Evolutionary conservation across 306 rosid species (phyloP).

Genomic region (Phaseolus lunatus): DNA sequence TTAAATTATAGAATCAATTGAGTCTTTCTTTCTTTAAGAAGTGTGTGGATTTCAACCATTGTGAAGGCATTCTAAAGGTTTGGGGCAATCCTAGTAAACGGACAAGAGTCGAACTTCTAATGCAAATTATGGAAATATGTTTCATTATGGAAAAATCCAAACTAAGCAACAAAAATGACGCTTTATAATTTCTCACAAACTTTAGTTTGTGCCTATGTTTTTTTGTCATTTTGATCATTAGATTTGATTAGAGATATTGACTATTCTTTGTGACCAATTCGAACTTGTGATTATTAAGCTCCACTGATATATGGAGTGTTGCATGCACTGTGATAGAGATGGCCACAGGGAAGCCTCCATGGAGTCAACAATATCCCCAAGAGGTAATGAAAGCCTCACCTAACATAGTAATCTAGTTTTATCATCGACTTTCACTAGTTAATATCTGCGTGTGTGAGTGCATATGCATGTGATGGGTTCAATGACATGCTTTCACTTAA

Average conservation of each 20-base stretch:
- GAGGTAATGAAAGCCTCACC: conserved; percentile 64
- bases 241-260: conserved; percentile 22
- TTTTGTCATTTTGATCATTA: conserved; percentile 31
- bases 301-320: conserved; percentile 99
- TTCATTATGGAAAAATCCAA: conserved; percentile 12
- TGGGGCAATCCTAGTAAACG: neutral
- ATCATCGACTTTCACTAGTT: conserved; percentile 18
- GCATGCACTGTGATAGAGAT: conserved; percentile 97
- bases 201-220: neutral
- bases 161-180: neutral
- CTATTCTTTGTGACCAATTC: neutral
- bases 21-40: neutral
- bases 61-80: neutral
- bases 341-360: conserved; percentile 99
- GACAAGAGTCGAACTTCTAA: conserved; percentile 1
- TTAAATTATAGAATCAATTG: neutral
- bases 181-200: conserved; percentile 14
- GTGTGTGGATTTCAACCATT: neutral
- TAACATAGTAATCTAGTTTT: conserved; percentile 30
- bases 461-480: neutral
- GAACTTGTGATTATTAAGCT: conserved; percentile 59
- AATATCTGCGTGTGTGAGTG: neutral
- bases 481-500: conserved; percentile 40
- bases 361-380: conserved; percentile 93
- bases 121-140: neutral